These are phyloP conservation scores for Colletotrichum abscissum DNA, from an alignment of 2,329 filamentous ascomycete species.

Conservation along the genomic window DNA sequence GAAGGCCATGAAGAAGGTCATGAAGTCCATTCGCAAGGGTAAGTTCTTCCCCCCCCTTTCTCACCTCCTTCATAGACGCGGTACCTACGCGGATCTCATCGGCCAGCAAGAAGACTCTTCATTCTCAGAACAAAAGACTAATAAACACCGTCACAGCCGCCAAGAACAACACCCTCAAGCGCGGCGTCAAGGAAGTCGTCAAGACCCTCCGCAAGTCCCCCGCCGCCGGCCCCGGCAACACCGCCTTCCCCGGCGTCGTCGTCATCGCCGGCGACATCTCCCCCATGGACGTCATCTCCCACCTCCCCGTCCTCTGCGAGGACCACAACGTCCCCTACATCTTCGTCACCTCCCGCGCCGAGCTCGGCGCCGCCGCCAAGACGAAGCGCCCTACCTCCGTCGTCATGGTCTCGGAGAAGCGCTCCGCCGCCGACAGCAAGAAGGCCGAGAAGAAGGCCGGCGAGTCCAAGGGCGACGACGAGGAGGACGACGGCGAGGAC, in stretches of 20 bases:
- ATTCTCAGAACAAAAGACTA: constrained; percentile 17
- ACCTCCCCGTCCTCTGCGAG: constrained; percentile 97
- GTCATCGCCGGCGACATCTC: constrained; percentile 97
- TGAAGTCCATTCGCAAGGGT: constrained; percentile 69
- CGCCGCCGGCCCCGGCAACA: constrained; percentile 72
- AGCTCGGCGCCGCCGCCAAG: constrained; percentile 91
- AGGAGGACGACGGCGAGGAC: constrained; percentile 65
- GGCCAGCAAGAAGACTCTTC: too few species aligned
- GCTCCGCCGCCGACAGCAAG: constrained; percentile 57
- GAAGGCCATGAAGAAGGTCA: constrained; percentile 75
- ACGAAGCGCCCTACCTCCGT: constrained; percentile 98
- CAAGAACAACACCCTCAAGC: constrained; percentile 94
- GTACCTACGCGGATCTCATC: too few species aligned
- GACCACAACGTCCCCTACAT: constrained; percentile 98
- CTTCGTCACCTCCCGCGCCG: constrained; percentile 91
- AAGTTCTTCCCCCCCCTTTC: constrained; percentile 39
- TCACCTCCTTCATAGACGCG: background rate
- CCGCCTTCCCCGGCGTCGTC: constrained; percentile 78
- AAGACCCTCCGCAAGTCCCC: constrained; percentile 96
- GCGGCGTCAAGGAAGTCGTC: constrained; percentile 98
- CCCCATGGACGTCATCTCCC: constrained; percentile 97
- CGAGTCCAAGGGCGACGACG: constrained; percentile 54
- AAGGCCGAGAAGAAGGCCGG: constrained; percentile 55
- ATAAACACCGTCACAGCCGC: constrained; percentile 70
- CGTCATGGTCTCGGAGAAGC: constrained; percentile 82